Evolutionary conservation across 2,329 filamentous ascomycete species (phyloP).

Genomic region (Paraconiothyrium brasiliense): DNA sequence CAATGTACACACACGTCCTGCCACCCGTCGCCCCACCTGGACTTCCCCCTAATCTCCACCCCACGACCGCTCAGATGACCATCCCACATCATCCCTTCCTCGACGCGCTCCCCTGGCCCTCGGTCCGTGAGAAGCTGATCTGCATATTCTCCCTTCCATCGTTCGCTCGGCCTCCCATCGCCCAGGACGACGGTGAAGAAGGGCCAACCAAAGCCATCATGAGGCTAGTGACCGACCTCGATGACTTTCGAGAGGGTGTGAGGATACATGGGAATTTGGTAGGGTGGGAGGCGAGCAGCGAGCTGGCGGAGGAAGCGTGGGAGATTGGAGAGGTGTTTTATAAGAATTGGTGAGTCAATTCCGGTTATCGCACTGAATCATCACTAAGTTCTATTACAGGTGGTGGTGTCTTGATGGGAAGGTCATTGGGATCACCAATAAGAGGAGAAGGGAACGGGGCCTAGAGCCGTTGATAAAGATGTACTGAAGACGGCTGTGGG

Average conservation of each 20-base stretch:
- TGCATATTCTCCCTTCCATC: conserved; percentile 61
- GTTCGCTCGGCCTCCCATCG: conserved; percentile 58
- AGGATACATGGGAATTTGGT: conserved; percentile 34
- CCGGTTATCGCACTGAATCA: too few species aligned
- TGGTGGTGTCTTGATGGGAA: conserved; percentile 67
- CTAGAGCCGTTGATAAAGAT: conserved; percentile 29
- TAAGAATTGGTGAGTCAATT: conserved; percentile 57
- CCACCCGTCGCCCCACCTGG: conserved; percentile 20
- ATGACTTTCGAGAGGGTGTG: conserved; percentile 62
- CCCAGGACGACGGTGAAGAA: conserved; percentile 47
- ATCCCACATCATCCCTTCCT: conserved; percentile 67
- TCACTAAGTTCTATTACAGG: too few species aligned
- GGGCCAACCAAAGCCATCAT: conserved; percentile 56
- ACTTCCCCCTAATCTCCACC: conserved; percentile 55
- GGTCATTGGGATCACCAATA: conserved; percentile 65
- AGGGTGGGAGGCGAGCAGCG: conserved; percentile 61
- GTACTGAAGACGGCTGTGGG: not conserved
- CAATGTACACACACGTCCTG: conserved; percentile 27
- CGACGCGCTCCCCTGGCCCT: conserved; percentile 67
- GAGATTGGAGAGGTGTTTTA: conserved; percentile 68
- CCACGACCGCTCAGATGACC: conserved; percentile 60
- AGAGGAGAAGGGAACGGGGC: conserved; percentile 60
- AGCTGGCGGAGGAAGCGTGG: conserved; percentile 61
- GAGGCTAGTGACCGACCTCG: conserved; percentile 66
- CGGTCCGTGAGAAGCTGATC: conserved; percentile 60